Conservation (phyloP, 2,329 filamentous ascomycete species). For the Pseudogymnoascus sp. region DNA sequence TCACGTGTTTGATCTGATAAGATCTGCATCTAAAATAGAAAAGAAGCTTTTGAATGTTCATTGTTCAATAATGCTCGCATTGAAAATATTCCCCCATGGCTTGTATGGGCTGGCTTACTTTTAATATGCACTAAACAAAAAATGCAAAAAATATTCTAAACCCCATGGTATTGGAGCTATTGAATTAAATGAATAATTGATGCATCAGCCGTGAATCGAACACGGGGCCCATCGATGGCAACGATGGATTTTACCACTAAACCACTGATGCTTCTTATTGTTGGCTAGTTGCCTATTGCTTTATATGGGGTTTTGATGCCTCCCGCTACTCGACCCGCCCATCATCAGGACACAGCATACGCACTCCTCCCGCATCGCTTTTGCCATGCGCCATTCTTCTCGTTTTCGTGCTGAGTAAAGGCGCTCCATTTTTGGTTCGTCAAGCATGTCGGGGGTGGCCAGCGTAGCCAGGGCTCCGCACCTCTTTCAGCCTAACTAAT, state of each 20-base stretch:
- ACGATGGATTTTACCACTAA: slow-evolving; percentile 35
- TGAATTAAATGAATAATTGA: background rate
- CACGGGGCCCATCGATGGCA: slow-evolving; percentile 27
- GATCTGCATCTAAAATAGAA: background rate
- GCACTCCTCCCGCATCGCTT: too few relatives aligned
- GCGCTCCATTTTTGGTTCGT: too few relatives aligned
- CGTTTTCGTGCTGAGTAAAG: too few relatives aligned
- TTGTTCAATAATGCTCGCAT: background rate
- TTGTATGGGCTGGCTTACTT: background rate
- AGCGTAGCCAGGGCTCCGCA: too few relatives aligned
- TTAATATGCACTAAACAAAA: background rate
- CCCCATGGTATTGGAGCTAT: background rate
- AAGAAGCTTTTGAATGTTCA: background rate
- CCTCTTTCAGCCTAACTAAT: too few relatives aligned
- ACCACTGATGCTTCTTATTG: too few relatives aligned
- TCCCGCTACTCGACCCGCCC: too few relatives aligned
- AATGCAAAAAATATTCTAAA: background rate
- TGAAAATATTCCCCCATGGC: background rate
- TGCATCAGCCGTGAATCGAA: slow-evolving; percentile 9
- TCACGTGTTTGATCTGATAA: background rate
- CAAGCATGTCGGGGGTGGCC: too few relatives aligned
- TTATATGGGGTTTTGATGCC: too few relatives aligned
- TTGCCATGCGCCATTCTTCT: too few relatives aligned
- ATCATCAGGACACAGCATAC: too few relatives aligned
- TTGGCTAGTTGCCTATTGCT: too few relatives aligned